Conservation (phyloP, 1,139 yeast species). For the Arxiozyma slooffiae region DNA sequence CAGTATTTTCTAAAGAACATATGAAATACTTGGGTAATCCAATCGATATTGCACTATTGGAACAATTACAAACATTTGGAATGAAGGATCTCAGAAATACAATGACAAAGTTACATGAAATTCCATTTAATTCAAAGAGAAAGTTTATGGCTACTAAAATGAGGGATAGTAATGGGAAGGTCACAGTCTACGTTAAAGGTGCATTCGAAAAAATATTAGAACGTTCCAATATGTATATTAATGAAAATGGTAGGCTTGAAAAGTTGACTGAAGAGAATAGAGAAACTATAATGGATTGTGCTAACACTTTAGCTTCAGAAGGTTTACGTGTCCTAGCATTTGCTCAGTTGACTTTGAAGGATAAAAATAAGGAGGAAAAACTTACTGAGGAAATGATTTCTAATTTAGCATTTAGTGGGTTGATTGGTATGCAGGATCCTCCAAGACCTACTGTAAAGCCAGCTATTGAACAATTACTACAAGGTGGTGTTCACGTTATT, state of each 20-base stretch:
- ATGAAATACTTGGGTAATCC: slow-evolving; percentile 82
- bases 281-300: slow-evolving; percentile 41
- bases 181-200: slow-evolving; percentile 69
- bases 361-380: slow-evolving; percentile 19
- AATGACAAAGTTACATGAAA: slow-evolving; percentile 49
- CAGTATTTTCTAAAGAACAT: slow-evolving; percentile 57
- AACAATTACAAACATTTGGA: slow-evolving; percentile 60
- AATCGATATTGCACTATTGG: slow-evolving; percentile 83
- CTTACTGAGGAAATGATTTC: slow-evolving; percentile 38
- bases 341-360: slow-evolving; percentile 40
- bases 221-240: slow-evolving; percentile 50
- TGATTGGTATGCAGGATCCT: slow-evolving; percentile 93
- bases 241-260: slow-evolving; percentile 45
- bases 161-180: slow-evolving; percentile 47
- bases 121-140: slow-evolving; percentile 75
- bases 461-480: slow-evolving; percentile 63
- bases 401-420: slow-evolving; percentile 66
- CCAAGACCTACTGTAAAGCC: slow-evolving; percentile 77
- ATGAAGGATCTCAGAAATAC: slow-evolving; percentile 54
- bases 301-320: slow-evolving; percentile 60
- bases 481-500: slow-evolving; percentile 89
- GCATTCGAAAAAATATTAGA: slow-evolving; percentile 71
- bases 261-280: slow-evolving; percentile 44
- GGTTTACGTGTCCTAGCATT: slow-evolving; percentile 83
- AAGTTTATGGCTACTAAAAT: slow-evolving; percentile 72